phyloP scores from a whole-genome alignment of 1,284 basidiomycete genomes.

The Apiotrichum domesticum region DNA sequence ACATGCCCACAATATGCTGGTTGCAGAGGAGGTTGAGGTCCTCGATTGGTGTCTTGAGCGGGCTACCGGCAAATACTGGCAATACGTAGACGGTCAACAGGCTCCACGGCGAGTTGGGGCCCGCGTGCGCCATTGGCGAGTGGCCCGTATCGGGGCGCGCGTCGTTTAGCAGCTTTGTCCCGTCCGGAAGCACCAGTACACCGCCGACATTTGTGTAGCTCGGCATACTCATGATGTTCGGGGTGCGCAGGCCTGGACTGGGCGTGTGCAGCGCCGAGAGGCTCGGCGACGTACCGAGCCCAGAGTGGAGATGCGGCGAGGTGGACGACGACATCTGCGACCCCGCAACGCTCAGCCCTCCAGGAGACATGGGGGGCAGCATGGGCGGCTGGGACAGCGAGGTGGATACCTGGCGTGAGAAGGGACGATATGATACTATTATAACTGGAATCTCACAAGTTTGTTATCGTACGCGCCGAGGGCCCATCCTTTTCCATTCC shows the following conservation, averaged over 20 bases:
- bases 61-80: conserved; percentile 86
- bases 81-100: conserved; percentile 76
- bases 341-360: conserved; percentile 12
- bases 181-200: conserved; percentile 36
- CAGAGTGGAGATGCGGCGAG: conserved; percentile 1
- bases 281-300: not conserved
- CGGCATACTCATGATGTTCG: not conserved
- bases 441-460: conserved; percentile 24
- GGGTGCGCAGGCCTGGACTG: not conserved
- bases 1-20: conserved; percentile 37
- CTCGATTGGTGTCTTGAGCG: conserved; percentile 81
- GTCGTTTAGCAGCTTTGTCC: conserved; percentile 24
- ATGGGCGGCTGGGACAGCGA: conserved; percentile 41
- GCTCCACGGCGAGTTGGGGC: conserved; percentile 59
- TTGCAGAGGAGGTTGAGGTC: conserved; percentile 62
- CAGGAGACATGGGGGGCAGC: conserved; percentile 34
- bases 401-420: conserved; percentile 33
- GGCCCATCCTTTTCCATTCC: conserved; percentile 21
- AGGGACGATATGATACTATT: not conserved
- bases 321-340: conserved; percentile 12
- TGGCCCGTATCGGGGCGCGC: conserved; percentile 14
- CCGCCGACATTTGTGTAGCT: conserved; percentile 11
- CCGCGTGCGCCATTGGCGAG: conserved; percentile 31
- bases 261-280: not conserved
- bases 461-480: conserved; percentile 42